A percentile compares a stretch with the other conserved stretches of the same genome.
Evolutionary conservation across 2,329 filamentous ascomycete species (phyloP).

Genomic region (Paracorniculantispora psalliotae): DNA sequence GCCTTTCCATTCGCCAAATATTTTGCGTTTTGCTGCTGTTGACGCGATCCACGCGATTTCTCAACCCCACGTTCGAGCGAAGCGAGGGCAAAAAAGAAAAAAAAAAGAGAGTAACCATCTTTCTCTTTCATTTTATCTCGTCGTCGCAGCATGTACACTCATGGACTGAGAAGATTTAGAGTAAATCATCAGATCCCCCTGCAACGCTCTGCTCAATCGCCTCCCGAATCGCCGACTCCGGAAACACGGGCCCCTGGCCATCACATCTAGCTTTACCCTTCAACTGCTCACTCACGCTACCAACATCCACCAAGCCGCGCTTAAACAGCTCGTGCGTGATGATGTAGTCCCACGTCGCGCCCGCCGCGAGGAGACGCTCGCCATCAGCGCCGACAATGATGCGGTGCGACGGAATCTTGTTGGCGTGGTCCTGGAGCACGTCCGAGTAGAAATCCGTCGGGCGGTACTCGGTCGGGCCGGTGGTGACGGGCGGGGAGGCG

Average conservation of each 20-base stretch:
- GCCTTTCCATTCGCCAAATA: no score
- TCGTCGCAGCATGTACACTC: no score
- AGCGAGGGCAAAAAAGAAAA: no score
- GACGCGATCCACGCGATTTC: no score
- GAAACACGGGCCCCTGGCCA: constrained; percentile 83
- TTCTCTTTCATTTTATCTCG: no score
- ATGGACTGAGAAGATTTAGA: no score
- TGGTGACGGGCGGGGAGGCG: constrained; percentile 42
- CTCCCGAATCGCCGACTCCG: constrained; percentile 64
- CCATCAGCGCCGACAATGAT: constrained; percentile 61
- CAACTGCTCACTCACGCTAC: constrained; percentile 71
- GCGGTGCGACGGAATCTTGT: constrained; percentile 63
- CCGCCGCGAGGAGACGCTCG: constrained; percentile 65
- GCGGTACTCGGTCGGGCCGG: constrained; percentile 65
- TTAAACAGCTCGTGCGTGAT: constrained; percentile 73
- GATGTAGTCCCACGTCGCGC: constrained; percentile 86
- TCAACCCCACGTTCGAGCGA: no score
- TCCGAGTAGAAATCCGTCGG: constrained; percentile 68
- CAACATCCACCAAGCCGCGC: constrained; percentile 74
- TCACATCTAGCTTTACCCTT: constrained; percentile 75
- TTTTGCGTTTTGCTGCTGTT: no score
- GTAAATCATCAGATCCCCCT: constrained; percentile 71
- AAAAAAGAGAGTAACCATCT: no score
- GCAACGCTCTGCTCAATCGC: constrained; percentile 77
- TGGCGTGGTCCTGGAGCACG: constrained; percentile 55